Evolutionary conservation across 2,329 filamentous ascomycete genomes (phyloP), one percentile per base, ranked within the genome.

Genomic region (Fusarium albidum): DNA sequence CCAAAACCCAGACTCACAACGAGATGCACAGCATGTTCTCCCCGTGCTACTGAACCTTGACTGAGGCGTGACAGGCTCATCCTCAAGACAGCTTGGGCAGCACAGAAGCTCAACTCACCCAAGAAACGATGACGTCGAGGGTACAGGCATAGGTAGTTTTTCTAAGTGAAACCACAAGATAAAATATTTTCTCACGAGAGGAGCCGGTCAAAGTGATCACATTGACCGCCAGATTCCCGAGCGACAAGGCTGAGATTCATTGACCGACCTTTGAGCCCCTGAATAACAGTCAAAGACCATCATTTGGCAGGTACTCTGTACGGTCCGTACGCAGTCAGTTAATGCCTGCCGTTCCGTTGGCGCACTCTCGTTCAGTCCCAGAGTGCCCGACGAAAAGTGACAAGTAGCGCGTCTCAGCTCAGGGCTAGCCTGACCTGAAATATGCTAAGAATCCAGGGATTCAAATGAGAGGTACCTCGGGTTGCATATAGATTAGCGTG

Each of bases 391-490:
- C 32, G 46, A 39, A 38, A 57, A 57, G 44, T 44, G 44, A 47
- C 52, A 61, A 61, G 57, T 60, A 50, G 57, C 48, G 57, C 52
- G 48, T 60, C 52, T 57, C 49, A 50, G 35, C 48, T 60, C 42
- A 54, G 60, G 44, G 44, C 53, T 61, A 54, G 39, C 29, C 37
- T 54, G 27, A 58, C 51, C 55, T 52, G 57, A 45, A 57, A 49
- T 40, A 41, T 57, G 40, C 57, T 54, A 61, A 54, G 43, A 35
- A 45, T 29, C 57, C 34, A 28, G 14, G 32, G 35, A 33, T 28
- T 44, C 11, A 29, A 32, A 35, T 37, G 26, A 44, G 41, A 31
- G 54, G 49, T 61, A 61, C 58, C 47, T 59, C 25, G 14, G 25
- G 17, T 34, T 12, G 37, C 40, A 33, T 48, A 47, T 25, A 21